These are phyloP conservation scores for Sporothrix dimorphospora DNA, from an alignment of 2,329 filamentous ascomycete genomes.

Conservation along the genomic window DNA sequence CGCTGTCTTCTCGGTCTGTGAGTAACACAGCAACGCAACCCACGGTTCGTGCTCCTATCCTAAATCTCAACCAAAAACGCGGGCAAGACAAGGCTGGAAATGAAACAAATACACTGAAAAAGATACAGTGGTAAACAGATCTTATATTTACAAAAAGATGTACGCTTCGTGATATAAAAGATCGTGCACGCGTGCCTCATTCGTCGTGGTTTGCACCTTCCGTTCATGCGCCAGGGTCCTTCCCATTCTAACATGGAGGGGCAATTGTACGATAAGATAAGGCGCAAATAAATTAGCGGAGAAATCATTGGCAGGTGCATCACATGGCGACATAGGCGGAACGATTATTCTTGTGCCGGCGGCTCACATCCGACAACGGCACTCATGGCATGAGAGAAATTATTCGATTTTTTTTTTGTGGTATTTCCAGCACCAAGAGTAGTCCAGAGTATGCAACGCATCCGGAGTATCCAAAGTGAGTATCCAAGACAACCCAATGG, in stretches of 20 bases:
- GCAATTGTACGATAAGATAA: slow-evolving; percentile 16
- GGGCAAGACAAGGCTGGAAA: too few relatives aligned
- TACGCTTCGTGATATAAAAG: too few relatives aligned
- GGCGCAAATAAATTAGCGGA: background rate
- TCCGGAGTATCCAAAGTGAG: background rate
- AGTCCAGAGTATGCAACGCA: background rate
- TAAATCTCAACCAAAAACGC: too few relatives aligned
- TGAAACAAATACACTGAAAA: too few relatives aligned
- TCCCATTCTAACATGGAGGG: background rate
- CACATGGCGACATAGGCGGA: background rate
- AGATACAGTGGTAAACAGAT: too few relatives aligned
- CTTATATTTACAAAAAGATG: too few relatives aligned
- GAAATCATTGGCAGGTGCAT: background rate
- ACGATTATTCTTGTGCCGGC: background rate
- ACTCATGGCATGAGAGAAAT: background rate
- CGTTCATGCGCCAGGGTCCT: background rate
- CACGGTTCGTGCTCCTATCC: too few relatives aligned
- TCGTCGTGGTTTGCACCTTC: background rate
- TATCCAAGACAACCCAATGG: background rate
- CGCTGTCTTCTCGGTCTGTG: too few relatives aligned
- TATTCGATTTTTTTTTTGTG: slow-evolving; percentile 22
- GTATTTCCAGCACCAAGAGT: slow-evolving; percentile 10
- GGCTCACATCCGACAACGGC: background rate
- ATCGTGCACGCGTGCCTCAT: too few relatives aligned
- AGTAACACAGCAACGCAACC: too few relatives aligned